A percentile compares a stretch with the other conserved stretches of the same genome.
These are phyloP conservation scores for Aspergillus novoparasiticus DNA, from an alignment of 2,329 filamentous ascomycete genomes.

Conservation along the genomic window DNA sequence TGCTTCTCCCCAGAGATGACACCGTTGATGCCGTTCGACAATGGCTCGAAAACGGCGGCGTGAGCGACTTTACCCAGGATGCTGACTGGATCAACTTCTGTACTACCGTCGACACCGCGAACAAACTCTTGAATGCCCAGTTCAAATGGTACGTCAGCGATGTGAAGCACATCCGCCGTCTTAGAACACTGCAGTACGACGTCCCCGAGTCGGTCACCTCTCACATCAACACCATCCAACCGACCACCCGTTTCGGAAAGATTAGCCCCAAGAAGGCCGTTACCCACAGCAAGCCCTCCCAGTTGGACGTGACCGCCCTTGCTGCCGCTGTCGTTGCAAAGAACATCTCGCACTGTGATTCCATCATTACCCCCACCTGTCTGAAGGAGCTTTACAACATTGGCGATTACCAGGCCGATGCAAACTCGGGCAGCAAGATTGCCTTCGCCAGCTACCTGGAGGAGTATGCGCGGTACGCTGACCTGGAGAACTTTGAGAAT, in stretches of 20 bases:
- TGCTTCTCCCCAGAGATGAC: constrained; percentile 49
- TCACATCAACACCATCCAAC: constrained; percentile 45
- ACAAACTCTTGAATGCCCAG: constrained; percentile 40
- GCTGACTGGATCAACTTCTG: constrained; percentile 44
- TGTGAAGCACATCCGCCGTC: constrained; percentile 29
- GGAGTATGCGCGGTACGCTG: constrained; percentile 52
- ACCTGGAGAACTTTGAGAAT: constrained; percentile 45
- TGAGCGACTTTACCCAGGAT: constrained; percentile 38
- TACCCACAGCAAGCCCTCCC: constrained; percentile 24
- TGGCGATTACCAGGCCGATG: constrained; percentile 42
- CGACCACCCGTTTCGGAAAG: constrained; percentile 47
- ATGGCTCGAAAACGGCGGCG: constrained; percentile 50
- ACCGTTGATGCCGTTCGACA: constrained; percentile 45
- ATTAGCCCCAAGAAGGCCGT: constrained; percentile 32
- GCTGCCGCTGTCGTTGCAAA: constrained; percentile 17
- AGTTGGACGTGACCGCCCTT: constrained; percentile 23
- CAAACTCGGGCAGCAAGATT: constrained; percentile 41
- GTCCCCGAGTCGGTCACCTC: constrained; percentile 37
- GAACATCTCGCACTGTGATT: constrained; percentile 43
- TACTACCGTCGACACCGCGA: constrained; percentile 39
- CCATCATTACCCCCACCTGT: constrained; percentile 49
- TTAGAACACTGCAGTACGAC: constrained; percentile 45
- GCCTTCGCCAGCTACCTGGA: constrained; percentile 53
- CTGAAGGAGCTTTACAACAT: constrained; percentile 52
- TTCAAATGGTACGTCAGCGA: constrained; percentile 43